phyloP scores from a whole-genome alignment of 352 stramenopile species.

The Phytophthora pisi region DNA sequence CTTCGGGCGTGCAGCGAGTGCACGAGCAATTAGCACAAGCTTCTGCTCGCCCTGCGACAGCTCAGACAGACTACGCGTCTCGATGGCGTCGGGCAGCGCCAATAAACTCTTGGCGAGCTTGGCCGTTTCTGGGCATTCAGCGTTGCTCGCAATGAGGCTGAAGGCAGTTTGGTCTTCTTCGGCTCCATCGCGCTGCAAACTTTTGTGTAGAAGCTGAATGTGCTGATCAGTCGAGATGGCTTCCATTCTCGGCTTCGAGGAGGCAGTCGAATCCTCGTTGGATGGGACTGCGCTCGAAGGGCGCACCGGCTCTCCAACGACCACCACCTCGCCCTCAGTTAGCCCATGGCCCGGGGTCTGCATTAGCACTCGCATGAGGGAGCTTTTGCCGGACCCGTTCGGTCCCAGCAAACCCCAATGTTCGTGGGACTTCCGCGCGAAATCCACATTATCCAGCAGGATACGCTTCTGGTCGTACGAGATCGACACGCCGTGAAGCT shows the following conservation, averaged over 20 bases:
- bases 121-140: conserved; percentile 38
- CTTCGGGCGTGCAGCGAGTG: conserved; percentile 70
- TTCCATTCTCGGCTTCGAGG: conserved; percentile 42
- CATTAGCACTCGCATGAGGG: conserved; percentile 76
- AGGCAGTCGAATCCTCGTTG: neutral
- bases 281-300: neutral
- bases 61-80: conserved; percentile 55
- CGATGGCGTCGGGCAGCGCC: conserved; percentile 37
- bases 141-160: conserved; percentile 52
- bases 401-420: conserved; percentile 76
- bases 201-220: conserved; percentile 72
- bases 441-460: conserved; percentile 59
- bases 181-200: conserved; percentile 25
- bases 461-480: conserved; percentile 56
- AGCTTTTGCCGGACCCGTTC: conserved; percentile 83
- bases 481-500: conserved; percentile 59
- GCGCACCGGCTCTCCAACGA: conserved; percentile 38
- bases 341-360: conserved; percentile 60
- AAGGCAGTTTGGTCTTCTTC: conserved; percentile 35
- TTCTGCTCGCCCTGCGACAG: conserved; percentile 94
- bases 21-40: conserved; percentile 86
- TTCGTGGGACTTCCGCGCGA: conserved; percentile 52
- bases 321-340: conserved; percentile 43
- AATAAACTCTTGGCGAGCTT: conserved; percentile 44
- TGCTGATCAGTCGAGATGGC: conserved; percentile 92